phyloP scores from a whole-genome alignment of 2,329 filamentous ascomycete genomes.

The Talaromyces sp. region DNA sequence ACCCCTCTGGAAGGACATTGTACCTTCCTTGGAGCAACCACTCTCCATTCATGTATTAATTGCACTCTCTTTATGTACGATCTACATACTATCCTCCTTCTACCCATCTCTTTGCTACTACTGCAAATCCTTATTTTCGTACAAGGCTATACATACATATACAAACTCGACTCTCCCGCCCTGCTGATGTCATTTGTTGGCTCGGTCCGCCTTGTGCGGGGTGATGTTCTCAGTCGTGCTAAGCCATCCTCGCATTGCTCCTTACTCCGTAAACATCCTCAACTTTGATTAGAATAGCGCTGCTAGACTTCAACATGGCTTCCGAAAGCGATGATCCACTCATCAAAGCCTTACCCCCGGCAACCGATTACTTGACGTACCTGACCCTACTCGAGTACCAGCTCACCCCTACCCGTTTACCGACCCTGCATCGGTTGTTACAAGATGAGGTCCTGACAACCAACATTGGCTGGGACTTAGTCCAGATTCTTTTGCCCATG shows the following conservation, averaged over 20 bases:
- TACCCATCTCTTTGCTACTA: neutral
- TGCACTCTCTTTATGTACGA: no score
- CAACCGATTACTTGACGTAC: conserved; percentile 64
- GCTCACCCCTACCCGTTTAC: conserved; percentile 56
- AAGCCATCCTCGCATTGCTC: neutral
- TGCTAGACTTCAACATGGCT: conserved; percentile 22
- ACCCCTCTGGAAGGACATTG: neutral
- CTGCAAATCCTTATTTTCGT: neutral
- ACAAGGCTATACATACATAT: neutral
- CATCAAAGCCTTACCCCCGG: conserved; percentile 57
- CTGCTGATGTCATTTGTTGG: neutral
- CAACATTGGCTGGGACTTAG: conserved; percentile 66
- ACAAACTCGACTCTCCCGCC: neutral
- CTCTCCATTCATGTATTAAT: neutral
- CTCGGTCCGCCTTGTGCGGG: neutral
- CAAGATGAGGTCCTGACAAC: conserved; percentile 60
- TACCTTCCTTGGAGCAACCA: neutral
- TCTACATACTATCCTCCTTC: neutral
- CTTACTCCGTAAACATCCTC: neutral
- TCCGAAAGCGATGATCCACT: conserved; percentile 48
- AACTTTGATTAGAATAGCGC: neutral
- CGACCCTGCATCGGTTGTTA: conserved; percentile 56
- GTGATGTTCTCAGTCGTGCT: neutral
- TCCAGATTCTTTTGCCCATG: conserved; percentile 59
- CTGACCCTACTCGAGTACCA: conserved; percentile 64